Percentiles rank a stretch among this genome's conserved stretches.
Evolutionary conservation across 768 basidiomycete species (phyloP).

Genomic region (Phlebiopsis gigantea): DNA sequence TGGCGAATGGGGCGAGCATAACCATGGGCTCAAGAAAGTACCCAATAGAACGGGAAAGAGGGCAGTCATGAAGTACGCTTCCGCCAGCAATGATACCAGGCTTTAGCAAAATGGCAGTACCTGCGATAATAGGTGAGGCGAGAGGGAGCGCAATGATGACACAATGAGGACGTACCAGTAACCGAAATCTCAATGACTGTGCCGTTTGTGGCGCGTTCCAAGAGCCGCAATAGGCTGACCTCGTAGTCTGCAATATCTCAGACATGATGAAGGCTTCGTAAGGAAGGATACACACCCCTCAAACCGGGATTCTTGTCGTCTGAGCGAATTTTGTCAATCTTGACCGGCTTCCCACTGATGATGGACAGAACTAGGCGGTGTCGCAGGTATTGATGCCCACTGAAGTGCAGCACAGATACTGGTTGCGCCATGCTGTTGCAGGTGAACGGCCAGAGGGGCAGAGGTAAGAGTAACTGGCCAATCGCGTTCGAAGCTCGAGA

Average conservation of each 20-base stretch:
- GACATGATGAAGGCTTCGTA: conserved; percentile 1
- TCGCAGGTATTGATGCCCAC: conserved; percentile 78
- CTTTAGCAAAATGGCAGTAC: conserved; percentile 87
- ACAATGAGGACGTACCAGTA: conserved; percentile 54
- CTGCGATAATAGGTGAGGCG: conserved; percentile 32
- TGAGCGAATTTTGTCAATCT: conserved; percentile 82
- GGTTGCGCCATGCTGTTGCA: conserved; percentile 2
- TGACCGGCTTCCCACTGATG: conserved; percentile 78
- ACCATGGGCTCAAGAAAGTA: conserved; percentile 92
- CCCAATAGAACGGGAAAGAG: conserved; percentile 81
- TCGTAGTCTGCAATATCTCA: conserved; percentile 71
- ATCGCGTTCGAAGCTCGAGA: not conserved
- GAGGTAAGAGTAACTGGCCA: not conserved
- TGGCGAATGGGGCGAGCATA: conserved; percentile 89
- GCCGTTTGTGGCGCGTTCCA: conserved; percentile 93
- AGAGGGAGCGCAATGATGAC: not conserved
- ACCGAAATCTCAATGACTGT: conserved; percentile 93
- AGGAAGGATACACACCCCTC: conserved; percentile 47
- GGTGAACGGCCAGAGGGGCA: not conserved
- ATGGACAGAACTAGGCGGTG: conserved; percentile 85
- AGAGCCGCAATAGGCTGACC: conserved; percentile 77
- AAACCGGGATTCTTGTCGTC: conserved; percentile 95
- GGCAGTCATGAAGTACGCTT: conserved; percentile 77
- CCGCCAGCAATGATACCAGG: conserved; percentile 92
- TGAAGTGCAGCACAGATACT: conserved; percentile 50